Base-by-base conservation (phyloP, 2,329 filamentous ascomycete species). In the Camillea tinctor region DNA sequence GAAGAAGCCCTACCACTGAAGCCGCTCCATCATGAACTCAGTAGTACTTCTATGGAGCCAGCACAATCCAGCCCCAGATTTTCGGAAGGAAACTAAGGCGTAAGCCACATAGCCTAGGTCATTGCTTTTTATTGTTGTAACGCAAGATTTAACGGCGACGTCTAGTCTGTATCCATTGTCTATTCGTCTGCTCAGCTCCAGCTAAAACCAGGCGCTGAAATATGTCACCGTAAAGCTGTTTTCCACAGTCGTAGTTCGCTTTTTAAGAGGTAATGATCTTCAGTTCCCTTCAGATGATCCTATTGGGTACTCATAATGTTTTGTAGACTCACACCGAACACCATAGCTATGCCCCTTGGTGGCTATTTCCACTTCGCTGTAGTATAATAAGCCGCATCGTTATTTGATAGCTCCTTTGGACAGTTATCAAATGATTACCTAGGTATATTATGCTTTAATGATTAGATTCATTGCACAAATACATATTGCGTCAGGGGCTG, bases 61-160 rank as follows among this genome's bases (percentile, higher is more conserved):
- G 6, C 51, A 52, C 52, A 54, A 53, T 53, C 22, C 30, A 23
- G 22, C 52, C 24, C 52, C 52, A 40, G 52, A 36, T 54, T 52
- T 26, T 52, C 51, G 51, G 51, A 52, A n/a, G 23, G 19, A 21
- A 36, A 54, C 6, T 21, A 6, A 44, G 24, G 26, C 24, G 26
- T 30, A 36, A 15, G 52, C 52, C 52, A 54, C 52, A 23, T 17
- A 19, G 19, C 19, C 49, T 44, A n/a, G 22, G 11, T 19, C 9
- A 19, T 21, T 49, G 22, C 6, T 48, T 24, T 22, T 40, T 40
- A 36, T n/a, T 50, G 15, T 20, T 8, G 19, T 55, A 15, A 40
- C 21, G 48, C 54, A 55, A 55, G 54, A 50, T 55, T 21, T 21
- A 55, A 55, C 54, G 54, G 54, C 36, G 54, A 4, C 20, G 23